Conservation (phyloP, 2,329 filamentous ascomycete species). For the Emmonsiellopsis sp. region DNA sequence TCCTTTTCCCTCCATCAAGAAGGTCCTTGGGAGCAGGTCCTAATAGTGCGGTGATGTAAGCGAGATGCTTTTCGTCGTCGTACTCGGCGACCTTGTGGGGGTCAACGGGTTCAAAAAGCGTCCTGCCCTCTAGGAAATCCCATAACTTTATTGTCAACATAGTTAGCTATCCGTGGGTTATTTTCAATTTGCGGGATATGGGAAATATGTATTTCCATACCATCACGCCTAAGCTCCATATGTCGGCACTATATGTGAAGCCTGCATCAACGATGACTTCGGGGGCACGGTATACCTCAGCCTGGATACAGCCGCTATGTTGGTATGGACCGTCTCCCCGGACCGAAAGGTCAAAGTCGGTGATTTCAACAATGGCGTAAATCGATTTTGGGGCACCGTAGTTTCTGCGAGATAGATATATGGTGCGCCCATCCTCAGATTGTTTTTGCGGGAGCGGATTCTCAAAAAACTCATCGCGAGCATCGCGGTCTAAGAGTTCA, state of each 20-base stretch:
- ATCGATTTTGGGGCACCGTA: constrained; percentile 16
- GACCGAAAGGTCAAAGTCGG: constrained; percentile 26
- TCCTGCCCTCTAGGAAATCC: constrained; percentile 22
- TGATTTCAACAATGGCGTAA: constrained; percentile 20
- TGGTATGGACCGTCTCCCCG: constrained; percentile 17
- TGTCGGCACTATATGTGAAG: constrained; percentile 28
- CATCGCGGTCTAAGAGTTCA: constrained; percentile 15
- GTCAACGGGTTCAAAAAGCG: constrained; percentile 20
- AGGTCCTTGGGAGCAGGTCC: constrained; percentile 15
- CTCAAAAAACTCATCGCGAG: constrained; percentile 18
- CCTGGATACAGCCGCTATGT: constrained; percentile 37
- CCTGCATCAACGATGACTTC: constrained; percentile 26
- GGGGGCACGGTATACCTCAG: constrained; percentile 26
- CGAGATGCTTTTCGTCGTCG: constrained; percentile 15
- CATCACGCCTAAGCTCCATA: constrained; percentile 29
- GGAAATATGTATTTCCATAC: constrained; percentile 9
- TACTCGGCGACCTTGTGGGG: constrained; percentile 12
- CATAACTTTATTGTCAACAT: constrained; percentile 14
- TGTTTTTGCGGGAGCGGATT: constrained; percentile 22
- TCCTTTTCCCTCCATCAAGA: constrained; percentile 1
- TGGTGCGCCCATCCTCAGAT: constrained; percentile 18
- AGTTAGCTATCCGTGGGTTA: constrained; percentile 16
- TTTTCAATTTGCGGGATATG: neutral
- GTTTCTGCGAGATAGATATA: constrained; percentile 25
- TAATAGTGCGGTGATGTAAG: constrained; percentile 17